Base-by-base conservation (phyloP, 2,329 filamentous ascomycete genomes). In the Curvularia spicifera region DNA sequence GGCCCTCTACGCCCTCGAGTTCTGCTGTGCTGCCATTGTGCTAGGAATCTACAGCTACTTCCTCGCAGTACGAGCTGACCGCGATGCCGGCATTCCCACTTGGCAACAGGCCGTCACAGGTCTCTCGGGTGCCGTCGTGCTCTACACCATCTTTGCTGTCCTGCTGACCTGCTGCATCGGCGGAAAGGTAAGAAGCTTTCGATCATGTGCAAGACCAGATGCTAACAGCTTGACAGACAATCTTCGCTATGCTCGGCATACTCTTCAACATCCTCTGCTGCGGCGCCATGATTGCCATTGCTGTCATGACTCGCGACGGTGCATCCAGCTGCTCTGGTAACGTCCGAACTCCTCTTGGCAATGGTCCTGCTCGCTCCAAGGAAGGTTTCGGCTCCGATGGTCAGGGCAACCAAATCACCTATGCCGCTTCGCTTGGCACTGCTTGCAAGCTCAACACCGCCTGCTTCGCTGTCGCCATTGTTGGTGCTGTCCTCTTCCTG, bases 31-130 rank as follows among this genome's bases (percentile, higher is more conserved):
- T 8, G 87, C 84, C 58, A 83, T 96, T 65, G 85, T 94, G 60
- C 85, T 97, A 61, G 89, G 85, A 66, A 85, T 95, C 60, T 78
- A 89, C 82, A 89, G 88, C 49, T 97, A 96, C 83, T 96, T 93
- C 83, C 86, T 97, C 49, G 87, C 89, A 8, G 84, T 89, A 8
- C 85, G 93, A 13, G 76, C 84, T 61, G 85, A 89, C 70, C 86
- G 91, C 78, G 70, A 87, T 66, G 76, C 88, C 13, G 56, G 71
- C 57, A 93, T 93, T 65, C 81, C 84, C 18, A 85, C 78, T 66
- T 89, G 85, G 79, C 79, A 89, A 59, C 87, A 88, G 55, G 91
- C 91, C 28, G 90, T 95, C 55, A 88, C 88, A 53, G 77, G 76
- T 56, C 88, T 97, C 58, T 84, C 91, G 0, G 93, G 93, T 50